Evolutionary conservation across 768 basidiomycete genomes (phyloP).

Genomic region (Pleurotus tuoliensis): DNA sequence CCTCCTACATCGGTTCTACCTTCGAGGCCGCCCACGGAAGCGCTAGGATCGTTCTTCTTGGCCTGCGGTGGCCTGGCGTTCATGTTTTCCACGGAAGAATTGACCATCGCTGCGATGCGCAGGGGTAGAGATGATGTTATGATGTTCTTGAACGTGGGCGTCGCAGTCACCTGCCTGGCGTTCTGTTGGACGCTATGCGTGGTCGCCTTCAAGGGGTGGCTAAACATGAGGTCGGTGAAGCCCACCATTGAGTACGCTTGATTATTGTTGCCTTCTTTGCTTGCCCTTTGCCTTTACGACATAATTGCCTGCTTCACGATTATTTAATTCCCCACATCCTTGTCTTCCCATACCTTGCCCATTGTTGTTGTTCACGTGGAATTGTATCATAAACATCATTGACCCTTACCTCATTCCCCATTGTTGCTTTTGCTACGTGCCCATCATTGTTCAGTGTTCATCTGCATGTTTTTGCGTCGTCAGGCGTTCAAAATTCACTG

Average conservation of each 20-base stretch:
- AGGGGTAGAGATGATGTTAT: slow-evolving; percentile 84
- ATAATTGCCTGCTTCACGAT: background rate
- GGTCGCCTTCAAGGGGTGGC: slow-evolving; percentile 81
- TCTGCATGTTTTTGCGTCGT: no score
- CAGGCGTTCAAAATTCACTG: no score
- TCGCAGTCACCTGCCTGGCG: slow-evolving; percentile 81
- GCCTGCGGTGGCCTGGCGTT: slow-evolving; percentile 87
- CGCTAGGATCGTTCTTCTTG: slow-evolving; percentile 81
- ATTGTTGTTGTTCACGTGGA: background rate
- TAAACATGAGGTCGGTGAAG: slow-evolving; percentile 38
- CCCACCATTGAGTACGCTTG: slow-evolving; percentile 13
- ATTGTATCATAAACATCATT: background rate
- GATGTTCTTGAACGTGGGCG: slow-evolving; percentile 85
- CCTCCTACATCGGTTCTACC: slow-evolving; percentile 85
- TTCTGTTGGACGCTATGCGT: slow-evolving; percentile 81
- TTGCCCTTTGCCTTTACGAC: background rate
- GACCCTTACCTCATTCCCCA: background rate
- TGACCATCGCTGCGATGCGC: slow-evolving; percentile 90
- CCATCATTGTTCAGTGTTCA: background rate
- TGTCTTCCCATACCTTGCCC: background rate
- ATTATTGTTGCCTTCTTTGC: background rate
- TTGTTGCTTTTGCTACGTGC: slow-evolving; percentile 6
- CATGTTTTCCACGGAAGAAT: slow-evolving; percentile 86
- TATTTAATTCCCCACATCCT: background rate
- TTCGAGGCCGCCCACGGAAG: slow-evolving; percentile 91